These are phyloP conservation scores for Cymodocea nodosa DNA, from an alignment of 116 monocot species.

Conservation along the genomic window DNA sequence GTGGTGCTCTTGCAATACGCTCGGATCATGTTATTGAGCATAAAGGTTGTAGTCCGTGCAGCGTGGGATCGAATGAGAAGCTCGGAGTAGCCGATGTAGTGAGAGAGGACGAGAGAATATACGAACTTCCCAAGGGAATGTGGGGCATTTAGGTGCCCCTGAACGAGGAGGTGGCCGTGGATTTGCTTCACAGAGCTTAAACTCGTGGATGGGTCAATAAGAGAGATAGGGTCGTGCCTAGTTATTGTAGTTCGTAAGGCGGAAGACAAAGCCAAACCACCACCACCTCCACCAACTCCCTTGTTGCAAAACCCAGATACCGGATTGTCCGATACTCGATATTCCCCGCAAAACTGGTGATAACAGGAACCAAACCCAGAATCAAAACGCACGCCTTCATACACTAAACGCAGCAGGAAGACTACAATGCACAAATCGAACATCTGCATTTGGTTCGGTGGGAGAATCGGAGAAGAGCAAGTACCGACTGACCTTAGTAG, in stretches of 20 bases:
- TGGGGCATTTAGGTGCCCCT: slow-evolving; percentile 20
- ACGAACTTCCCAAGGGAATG: background rate
- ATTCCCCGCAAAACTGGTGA: no score
- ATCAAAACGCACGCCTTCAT: no score
- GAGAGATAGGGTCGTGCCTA: slow-evolving; percentile 7
- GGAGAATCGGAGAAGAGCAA: no score
- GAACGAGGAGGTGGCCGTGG: slow-evolving; percentile 22
- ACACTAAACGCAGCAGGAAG: no score
- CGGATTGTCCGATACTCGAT: no score
- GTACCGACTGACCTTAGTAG: no score
- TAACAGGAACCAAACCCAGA: no score
- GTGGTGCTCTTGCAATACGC: slow-evolving; percentile 32
- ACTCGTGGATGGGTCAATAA: slow-evolving; percentile 9
- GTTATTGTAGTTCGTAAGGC: slow-evolving; percentile 3
- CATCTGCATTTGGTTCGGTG: no score
- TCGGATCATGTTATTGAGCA: slow-evolving; percentile 48
- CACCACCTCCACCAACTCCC: background rate
- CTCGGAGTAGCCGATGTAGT: slow-evolving; percentile 27
- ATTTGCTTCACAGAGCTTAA: slow-evolving; percentile 23
- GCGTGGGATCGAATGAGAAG: slow-evolving; percentile 14
- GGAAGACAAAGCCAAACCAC: background rate
- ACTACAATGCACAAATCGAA: no score
- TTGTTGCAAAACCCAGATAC: no score
- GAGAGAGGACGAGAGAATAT: background rate
- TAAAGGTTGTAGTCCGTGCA: slow-evolving; percentile 8